These are phyloP conservation scores for Trametopsis cervina DNA, from an alignment of 768 basidiomycete species.

Conservation along the genomic window DNA sequence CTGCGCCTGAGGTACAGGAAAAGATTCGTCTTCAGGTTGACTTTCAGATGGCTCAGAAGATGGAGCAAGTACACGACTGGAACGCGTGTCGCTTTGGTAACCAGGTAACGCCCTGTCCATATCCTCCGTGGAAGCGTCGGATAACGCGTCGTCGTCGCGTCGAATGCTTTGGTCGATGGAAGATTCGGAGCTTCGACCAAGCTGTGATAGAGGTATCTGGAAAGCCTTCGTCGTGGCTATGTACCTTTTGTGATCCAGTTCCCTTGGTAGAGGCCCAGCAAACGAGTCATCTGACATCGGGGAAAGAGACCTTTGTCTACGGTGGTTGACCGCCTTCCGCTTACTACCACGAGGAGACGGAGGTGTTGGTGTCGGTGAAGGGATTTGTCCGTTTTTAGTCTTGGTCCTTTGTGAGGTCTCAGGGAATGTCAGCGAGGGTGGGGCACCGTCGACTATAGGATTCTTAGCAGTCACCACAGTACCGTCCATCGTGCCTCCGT, in stretches of 20 bases:
- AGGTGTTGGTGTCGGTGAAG: conserved; percentile 11
- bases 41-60: not conserved
- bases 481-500: no score
- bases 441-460: no score
- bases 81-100: not conserved
- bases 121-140: not conserved
- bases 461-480: no score
- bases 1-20: not conserved
- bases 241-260: conserved; percentile 40
- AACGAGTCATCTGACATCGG: conserved; percentile 57
- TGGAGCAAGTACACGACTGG: not conserved
- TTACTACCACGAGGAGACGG: conserved; percentile 17
- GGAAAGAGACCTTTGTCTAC: conserved; percentile 29
- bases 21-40: not conserved
- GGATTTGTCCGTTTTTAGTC: not conserved
- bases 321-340: conserved; percentile 12
- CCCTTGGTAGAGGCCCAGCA: conserved; percentile 37
- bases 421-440: not conserved
- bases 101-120: not conserved
- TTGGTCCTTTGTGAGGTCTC: not conserved
- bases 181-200: conserved; percentile 27
- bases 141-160: not conserved
- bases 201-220: conserved; percentile 49
- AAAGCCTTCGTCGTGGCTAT: conserved; percentile 34
- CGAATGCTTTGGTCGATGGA: not conserved